Conservation (phyloP, 73 alveolate species). For the Durusdinium trenchii region DNA sequence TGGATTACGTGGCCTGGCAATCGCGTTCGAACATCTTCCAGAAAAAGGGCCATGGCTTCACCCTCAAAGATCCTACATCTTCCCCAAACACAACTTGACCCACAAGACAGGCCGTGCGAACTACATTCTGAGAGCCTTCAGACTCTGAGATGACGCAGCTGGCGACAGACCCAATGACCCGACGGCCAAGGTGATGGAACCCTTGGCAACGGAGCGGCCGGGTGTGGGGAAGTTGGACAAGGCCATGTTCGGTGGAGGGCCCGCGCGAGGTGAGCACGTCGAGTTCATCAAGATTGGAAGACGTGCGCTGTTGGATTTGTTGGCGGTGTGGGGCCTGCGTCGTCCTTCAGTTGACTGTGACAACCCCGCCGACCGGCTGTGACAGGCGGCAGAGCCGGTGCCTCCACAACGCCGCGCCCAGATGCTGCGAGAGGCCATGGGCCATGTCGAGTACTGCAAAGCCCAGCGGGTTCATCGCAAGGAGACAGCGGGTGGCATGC, state of each 20-base stretch:
- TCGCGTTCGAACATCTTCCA: background rate
- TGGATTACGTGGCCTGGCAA: no score
- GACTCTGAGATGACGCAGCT: background rate
- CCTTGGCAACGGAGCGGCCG: conserved; percentile 51
- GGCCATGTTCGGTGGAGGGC: background rate
- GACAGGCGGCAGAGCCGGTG: background rate
- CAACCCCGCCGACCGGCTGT: no score
- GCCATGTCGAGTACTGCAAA: conserved; percentile 2
- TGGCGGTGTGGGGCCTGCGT: background rate
- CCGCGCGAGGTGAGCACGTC: background rate
- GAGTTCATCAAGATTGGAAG: background rate
- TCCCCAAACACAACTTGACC: background rate
- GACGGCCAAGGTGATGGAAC: conserved; percentile 30
- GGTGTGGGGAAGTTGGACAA: conserved; percentile 57
- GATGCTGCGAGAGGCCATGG: conserved; percentile 48
- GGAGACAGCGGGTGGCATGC: background rate
- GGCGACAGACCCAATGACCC: background rate
- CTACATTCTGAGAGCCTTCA: background rate
- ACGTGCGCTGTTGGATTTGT: background rate
- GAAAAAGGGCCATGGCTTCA: background rate
- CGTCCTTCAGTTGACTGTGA: no score
- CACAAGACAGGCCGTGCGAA: background rate
- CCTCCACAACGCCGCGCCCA: conserved; percentile 34
- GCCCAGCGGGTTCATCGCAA: background rate
- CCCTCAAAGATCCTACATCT: background rate